phyloP scores from a whole-genome alignment of 2,329 filamentous ascomycete genomes.

The Colletotrichum gigasporum region DNA sequence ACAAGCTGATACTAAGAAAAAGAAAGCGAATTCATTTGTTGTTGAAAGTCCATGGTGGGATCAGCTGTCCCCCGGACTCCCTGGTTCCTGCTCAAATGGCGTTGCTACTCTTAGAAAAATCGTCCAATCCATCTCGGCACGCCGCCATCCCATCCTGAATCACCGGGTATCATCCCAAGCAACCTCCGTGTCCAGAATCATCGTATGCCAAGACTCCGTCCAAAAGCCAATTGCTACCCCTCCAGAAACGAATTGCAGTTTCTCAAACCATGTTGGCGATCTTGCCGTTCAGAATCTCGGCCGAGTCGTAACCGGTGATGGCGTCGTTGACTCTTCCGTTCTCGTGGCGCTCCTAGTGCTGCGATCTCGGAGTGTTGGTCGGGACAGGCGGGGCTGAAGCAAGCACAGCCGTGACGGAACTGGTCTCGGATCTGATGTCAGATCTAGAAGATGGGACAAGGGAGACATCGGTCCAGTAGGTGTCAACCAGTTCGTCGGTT shows the following conservation, averaged over 20 bases:
- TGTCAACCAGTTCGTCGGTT: background rate
- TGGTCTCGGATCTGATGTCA: background rate
- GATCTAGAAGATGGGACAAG: background rate
- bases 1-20: too few relatives aligned
- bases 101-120: too few relatives aligned
- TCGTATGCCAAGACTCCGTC: background rate
- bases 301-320: background rate
- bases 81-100: too few relatives aligned
- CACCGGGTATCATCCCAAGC: constrained; percentile 5
- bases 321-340: background rate
- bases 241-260: background rate
- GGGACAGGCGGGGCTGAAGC: background rate
- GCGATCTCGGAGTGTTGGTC: background rate
- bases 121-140: too few relatives aligned
- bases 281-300: background rate
- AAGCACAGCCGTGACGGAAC: constrained; percentile 11
- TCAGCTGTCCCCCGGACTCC: too few relatives aligned
- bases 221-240: constrained; percentile 1
- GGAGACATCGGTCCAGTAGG: background rate
- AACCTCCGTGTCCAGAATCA: background rate
- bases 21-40: too few relatives aligned
- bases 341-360: background rate
- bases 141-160: too few relatives aligned
- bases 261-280: background rate
- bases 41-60: too few relatives aligned